A percentile compares a stretch with the other conserved stretches of the same genome.
These are phyloP conservation scores for Fusarium xylarioides DNA, from an alignment of 2,329 filamentous ascomycete genomes.

Conservation along the genomic window DNA sequence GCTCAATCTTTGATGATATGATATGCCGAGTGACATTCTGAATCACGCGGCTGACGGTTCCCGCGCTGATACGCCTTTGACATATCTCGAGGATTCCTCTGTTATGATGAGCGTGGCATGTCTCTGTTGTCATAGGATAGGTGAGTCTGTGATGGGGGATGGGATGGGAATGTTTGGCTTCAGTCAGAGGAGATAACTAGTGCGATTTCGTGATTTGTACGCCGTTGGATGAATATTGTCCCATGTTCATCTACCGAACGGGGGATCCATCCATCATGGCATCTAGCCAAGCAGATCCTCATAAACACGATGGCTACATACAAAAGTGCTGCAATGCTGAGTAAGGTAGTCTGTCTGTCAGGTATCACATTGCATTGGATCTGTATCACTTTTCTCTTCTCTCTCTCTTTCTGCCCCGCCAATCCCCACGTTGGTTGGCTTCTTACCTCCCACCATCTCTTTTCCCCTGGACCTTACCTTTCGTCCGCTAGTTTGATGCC, in stretches of 20 bases:
- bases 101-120: not conserved
- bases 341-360: not conserved
- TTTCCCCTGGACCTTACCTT: constrained; percentile 5
- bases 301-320: not conserved
- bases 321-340: constrained; percentile 3
- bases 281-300: not conserved
- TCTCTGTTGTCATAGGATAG: not conserved
- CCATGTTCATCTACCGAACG: not conserved
- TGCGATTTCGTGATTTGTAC: not conserved
- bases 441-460: constrained; percentile 20
- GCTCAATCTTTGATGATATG: not conserved
- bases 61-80: not conserved
- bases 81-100: not conserved
- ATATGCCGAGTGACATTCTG: not conserved
- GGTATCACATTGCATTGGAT: not conserved
- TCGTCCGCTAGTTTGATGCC: not conserved
- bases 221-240: not conserved
- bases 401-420: not conserved
- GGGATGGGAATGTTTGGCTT: not conserved
- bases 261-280: not conserved
- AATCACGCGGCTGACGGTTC: not conserved
- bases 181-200: not conserved
- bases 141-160: not conserved
- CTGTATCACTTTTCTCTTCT: constrained; percentile 1
- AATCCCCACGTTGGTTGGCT: constrained; percentile 5